Base-by-base conservation (phyloP, 1,284 basidiomycete genomes). In the Naganishia sp. region DNA sequence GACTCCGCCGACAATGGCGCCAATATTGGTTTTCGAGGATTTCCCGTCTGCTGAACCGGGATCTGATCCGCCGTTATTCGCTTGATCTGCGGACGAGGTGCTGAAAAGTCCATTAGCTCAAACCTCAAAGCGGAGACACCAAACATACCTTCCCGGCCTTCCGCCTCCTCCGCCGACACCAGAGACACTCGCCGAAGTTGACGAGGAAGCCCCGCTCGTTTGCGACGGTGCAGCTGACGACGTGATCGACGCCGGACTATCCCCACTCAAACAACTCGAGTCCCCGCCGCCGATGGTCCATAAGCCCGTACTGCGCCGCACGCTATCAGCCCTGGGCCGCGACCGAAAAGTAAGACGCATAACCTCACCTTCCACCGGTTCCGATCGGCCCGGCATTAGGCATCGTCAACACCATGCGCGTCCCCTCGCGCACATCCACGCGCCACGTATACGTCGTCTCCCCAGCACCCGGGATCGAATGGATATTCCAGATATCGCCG, bases 1-100 rank as follows among this genome's bases (percentile, higher is more conserved):
- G 48, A 63, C 65, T 1, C 68, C 68, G 21, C 68, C 68, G 23
- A 66, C 65, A 16, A 69, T 69, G 9, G 68, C 65, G 15, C 68
- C 68, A 2, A 54, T 52, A n/a, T 65, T 69, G 16, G 42, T 55
- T 2, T 56, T 43, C 18, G 42, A 33, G n/a, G 55, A 57, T 23
- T 57, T 44, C 31, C 59, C 50, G 45, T 44, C 52, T 49, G 43
- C 61, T 9, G 36, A 39, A 6, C 36, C 36, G 36, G 36, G 36
- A 39, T 39, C 36, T 9, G 36, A 39, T 39, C 56, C 50, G 6
- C 44, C 49, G 21, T 54, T 57, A 28, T 28, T 49, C 18, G 65
- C 21, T 23, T 65, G 43, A 18, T 42, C 59, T 7, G 50, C 48
- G 23, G 50, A 23, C 7, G 64, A 23, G 28, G 48, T 66, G 49